Base-by-base conservation (phyloP, 2,329 filamentous ascomycete species). In the Trichoderma semiorbis region DNA sequence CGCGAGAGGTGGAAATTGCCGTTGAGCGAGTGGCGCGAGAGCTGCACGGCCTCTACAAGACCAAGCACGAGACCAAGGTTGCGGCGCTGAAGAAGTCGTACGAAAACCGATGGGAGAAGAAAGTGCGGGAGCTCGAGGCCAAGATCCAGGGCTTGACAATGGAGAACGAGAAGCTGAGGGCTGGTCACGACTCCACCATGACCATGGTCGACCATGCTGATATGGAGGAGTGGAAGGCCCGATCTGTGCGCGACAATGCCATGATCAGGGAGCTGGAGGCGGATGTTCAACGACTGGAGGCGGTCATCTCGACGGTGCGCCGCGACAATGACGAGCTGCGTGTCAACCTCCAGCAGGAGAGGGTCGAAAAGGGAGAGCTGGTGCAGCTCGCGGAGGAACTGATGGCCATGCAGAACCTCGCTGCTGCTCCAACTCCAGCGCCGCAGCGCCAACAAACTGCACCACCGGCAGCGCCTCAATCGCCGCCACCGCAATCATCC, bases 31-130 rank as follows among this genome's bases (percentile, higher is more conserved):
- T 98, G 53, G 95, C 95, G n/a, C 89, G 94, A 34, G 96, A 99
- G 79, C 87, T 99, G 53, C 96, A 99, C 80, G 88, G 91, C 0
- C 87, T 97, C 12, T 99, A 99, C 87, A 98, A 98, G 84, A 91
- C 92, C 79, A 99, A 99, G 84, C 96, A 99, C 80, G 95, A 98
- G 84, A 93, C 91, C 74, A 99, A 99, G 84, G 95, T 98, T 58
- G 89, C 93, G 1, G 95, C 95, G 5, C 86, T 99, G 75, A 98
- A 92, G 83, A 91, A 91, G 82, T 91, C 88, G 74, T 92, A 98
- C 83, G 94, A 98, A 80, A 88, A 89, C 61, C 91, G 95, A 69
- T 96, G 94, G 89, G 94, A 97, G 82, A 97, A 97, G 86, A 93
- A 92, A 78, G 89, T 95, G 71, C 89, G 89, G 69, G 93, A 95